Evolutionary conservation across 106 monocot genomes (phyloP), one percentile per base, ranked within the genome.

Genomic region (Platanthera zijinensis): DNA sequence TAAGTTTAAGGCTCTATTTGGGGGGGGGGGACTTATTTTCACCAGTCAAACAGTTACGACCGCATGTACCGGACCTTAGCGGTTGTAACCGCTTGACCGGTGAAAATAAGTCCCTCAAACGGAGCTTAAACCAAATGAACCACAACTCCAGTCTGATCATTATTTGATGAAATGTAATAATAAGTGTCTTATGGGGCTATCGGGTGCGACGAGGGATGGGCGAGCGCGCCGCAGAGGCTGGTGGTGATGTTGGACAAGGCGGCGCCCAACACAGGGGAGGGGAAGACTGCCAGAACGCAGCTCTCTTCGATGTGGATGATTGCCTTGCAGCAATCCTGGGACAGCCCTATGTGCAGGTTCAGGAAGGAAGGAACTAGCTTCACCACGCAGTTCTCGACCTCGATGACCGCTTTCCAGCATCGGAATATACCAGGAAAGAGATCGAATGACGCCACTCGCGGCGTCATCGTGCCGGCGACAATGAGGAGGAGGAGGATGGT

Each of bases 301-400:
- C 66, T 17, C 4, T 66, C 30, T 66, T 66, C 66, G 30, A 66
- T 66, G 30, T 66, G 10, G 5, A 17, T 2, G 66, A 66, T 32
- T 3, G 66, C 66, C 8, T 32, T 66, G 66, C 66, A 66, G 30
- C 66, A 66, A 5, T 66, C 66, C 11, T 66, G 66, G 2, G 9
- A 10, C 28, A 66, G 66, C 32, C 32, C 30, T 32, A 66, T 32
- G 66, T 66, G 28, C 4, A 66, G 9, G 30, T 10, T 28, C 10
- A 66, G 66, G 66, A 66, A 32, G 66, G 66, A 32, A 66, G 66
- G 66, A 18, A 66, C 11, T 3, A 66, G 66, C 66, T 66, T 66
- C 8, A 66, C 66, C 28, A 66, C 66, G 30, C 66, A 66, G 22
- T 66, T 7, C 30, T 66, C 66, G 30, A 66, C 66, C 66, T 66